phyloP scores from a whole-genome alignment of 495 filamentous ascomycete genomes.

The Xanthoparmelia taractica region DNA sequence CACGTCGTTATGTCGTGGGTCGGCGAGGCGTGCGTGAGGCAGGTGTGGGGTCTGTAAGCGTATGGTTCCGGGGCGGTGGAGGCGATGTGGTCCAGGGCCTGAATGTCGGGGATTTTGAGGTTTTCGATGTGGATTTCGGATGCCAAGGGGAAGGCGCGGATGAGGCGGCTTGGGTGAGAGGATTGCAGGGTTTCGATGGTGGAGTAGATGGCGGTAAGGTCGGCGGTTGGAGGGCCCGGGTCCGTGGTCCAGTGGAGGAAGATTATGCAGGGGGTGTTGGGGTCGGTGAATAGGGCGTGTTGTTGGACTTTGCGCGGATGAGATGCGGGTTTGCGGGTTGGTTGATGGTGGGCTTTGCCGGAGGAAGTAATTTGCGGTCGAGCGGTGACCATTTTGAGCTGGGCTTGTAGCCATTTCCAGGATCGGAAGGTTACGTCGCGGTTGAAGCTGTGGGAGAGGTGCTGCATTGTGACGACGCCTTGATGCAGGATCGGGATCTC shows the following conservation, averaged over 20 bases:
- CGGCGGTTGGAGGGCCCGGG: background rate
- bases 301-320: background rate
- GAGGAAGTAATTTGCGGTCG: background rate
- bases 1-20: background rate
- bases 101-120: background rate
- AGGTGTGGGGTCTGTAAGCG: background rate
- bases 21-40: background rate
- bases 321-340: background rate
- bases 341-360: background rate
- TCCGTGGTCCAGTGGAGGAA: background rate
- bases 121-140: background rate
- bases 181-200: background rate
- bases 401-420: background rate
- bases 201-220: background rate
- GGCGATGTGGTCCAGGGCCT: background rate
- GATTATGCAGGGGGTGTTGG: background rate
- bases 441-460: background rate
- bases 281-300: background rate
- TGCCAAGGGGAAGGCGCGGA: background rate
- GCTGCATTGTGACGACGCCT: background rate
- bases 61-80: background rate
- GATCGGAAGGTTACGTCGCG: background rate
- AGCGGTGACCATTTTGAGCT: background rate
- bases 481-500: background rate
- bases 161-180: background rate